Percentiles rank a stretch among this genome's conserved stretches.
phyloP scores from a whole-genome alignment of 768 basidiomycete species.

The Inosperma sp. region DNA sequence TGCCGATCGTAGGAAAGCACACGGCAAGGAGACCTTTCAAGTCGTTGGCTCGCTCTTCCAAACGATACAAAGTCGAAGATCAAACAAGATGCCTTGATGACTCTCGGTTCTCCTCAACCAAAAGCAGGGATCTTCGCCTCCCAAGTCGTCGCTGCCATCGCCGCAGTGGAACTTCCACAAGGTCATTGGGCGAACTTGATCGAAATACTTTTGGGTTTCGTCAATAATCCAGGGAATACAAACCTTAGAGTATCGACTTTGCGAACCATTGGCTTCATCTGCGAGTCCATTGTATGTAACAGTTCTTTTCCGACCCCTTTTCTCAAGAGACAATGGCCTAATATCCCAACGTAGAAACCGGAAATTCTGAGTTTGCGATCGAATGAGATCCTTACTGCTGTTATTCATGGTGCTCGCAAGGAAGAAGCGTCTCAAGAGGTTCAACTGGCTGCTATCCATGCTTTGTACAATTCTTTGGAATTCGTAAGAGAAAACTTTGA shows the following conservation, averaged over 20 bases:
- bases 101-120: conserved; percentile 65
- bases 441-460: conserved; percentile 88
- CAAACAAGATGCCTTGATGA: conserved; percentile 81
- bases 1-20: conserved; percentile 54
- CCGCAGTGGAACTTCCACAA: conserved; percentile 84
- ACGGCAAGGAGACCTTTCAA: conserved; percentile 71
- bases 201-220: conserved; percentile 79
- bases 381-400: conserved; percentile 97
- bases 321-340: conserved; percentile 6
- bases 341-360: conserved; percentile 69
- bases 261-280: conserved; percentile 95
- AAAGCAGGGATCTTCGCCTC: conserved; percentile 86
- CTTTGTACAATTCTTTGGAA: conserved; percentile 91
- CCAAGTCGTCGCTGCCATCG: conserved; percentile 92
- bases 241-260: conserved; percentile 83
- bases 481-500: conserved; percentile 98
- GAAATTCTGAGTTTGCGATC: conserved; percentile 84
- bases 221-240: conserved; percentile 67
- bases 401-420: conserved; percentile 96
- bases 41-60: conserved; percentile 78
- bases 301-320: conserved; percentile 8
- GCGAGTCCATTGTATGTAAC: conserved; percentile 85
- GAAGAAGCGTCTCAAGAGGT: conserved; percentile 91
- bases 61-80: conserved; percentile 67
- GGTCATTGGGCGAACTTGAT: conserved; percentile 90